Evolutionary conservation across 768 basidiomycete species (phyloP), one percentile per base, ranked within the genome.

Genomic region (Tylopilus subfusipes): DNA sequence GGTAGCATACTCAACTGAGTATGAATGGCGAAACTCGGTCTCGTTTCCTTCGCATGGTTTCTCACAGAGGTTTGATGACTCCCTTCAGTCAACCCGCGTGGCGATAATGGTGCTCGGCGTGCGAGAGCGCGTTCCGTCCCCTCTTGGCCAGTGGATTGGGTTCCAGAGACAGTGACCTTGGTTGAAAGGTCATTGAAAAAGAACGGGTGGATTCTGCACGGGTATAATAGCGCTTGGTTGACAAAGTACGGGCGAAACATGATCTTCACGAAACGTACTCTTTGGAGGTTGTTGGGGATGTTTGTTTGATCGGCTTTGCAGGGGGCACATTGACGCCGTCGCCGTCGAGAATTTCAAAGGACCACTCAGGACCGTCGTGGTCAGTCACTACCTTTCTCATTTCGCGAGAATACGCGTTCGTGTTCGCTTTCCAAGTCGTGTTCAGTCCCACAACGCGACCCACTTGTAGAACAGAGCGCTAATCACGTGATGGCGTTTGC

Each of bases 301-400:
- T 50, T 63, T 58, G 59, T 65, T 68, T 64, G 65, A 58, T 50
- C 5, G 19, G 16, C 57, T 60, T 58, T 58, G 53, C 53, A 49
- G 25, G 29, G 19, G 52, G 54, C 14, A 33, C 47, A 18, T 54
- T 49, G 46, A 53, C 47, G 45, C 39, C 63, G 18, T 70, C 65
- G 40, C 44, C 69, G 9, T 71, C 69, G 38, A 65, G 31, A 33
- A 70, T 69, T 53, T 72, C 70, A 34, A 70, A 59, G 24, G 69
- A 70, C 60, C 63, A 69, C 38, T 72, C 69, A 22, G 67, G 52
- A 13, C 56, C 58, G 14, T 58, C 55, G 33, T 60, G 56, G 54
- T 69, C 57, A 22, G 47, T 42, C 30, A 40, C 25, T 13, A 50
- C n/a, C 11, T 52, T 24, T 50, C 50, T 61, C 66, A 63, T 65